Evolutionary conservation across 2,329 filamentous ascomycete species (phyloP).

Genomic region (Cryphonectria japonica): DNA sequence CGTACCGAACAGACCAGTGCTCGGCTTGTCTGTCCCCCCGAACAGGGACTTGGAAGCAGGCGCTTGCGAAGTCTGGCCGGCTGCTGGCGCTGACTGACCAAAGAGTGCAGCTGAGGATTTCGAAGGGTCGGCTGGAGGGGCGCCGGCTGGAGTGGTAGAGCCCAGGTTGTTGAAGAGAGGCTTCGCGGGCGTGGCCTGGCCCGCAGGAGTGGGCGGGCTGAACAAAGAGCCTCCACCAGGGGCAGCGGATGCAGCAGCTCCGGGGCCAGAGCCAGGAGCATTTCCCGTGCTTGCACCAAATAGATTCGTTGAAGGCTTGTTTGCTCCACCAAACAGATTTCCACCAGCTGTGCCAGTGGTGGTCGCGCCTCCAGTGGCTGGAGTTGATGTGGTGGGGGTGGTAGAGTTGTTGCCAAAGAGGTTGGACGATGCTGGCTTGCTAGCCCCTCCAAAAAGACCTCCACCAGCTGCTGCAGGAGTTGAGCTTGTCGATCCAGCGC

Average conservation of each 20-base stretch:
- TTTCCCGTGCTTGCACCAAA: slow-evolving; percentile 34
- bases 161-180: slow-evolving; percentile 48
- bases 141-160: slow-evolving; percentile 60
- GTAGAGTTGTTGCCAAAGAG: slow-evolving; percentile 37
- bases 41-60: slow-evolving; percentile 20
- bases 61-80: slow-evolving; percentile 20
- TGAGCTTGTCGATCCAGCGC: slow-evolving; percentile 35
- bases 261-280: slow-evolving; percentile 18
- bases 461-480: slow-evolving; percentile 33
- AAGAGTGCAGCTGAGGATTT: slow-evolving; percentile 28
- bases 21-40: slow-evolving; percentile 21
- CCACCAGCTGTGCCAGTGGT: slow-evolving; percentile 14
- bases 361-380: slow-evolving; percentile 23
- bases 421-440: slow-evolving; percentile 27
- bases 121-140: slow-evolving; percentile 49
- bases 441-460: slow-evolving; percentile 35
- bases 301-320: slow-evolving; percentile 31
- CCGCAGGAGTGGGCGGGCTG: slow-evolving; percentile 32
- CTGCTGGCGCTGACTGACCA: slow-evolving; percentile 19
- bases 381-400: slow-evolving; percentile 21
- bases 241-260: slow-evolving; percentile 29
- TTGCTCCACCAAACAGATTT: slow-evolving; percentile 19
- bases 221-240: slow-evolving; percentile 31
- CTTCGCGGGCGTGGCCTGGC: slow-evolving; percentile 50
- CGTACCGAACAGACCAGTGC: slow-evolving; percentile 9